A percentile compares a stretch with the other conserved stretches of the same genome.
Evolutionary conservation across 2,329 filamentous ascomycete genomes (phyloP).

Genomic region (Triangularia verruculosa): DNA sequence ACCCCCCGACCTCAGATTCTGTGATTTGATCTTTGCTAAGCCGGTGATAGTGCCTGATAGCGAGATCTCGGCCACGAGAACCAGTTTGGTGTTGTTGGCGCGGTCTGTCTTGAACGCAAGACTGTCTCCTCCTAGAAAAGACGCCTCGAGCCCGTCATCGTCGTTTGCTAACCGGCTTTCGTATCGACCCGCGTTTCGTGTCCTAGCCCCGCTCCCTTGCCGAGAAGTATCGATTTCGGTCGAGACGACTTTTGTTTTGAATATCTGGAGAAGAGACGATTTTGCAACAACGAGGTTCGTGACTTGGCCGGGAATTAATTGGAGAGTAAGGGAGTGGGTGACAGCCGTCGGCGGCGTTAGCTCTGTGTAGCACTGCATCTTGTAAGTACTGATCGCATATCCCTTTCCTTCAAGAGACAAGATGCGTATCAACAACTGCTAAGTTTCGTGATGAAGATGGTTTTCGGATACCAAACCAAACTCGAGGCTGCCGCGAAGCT

Average conservation of each 20-base stretch:
- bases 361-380: constrained; percentile 97
- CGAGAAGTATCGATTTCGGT: constrained; percentile 54
- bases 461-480: neutral
- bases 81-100: constrained; percentile 69
- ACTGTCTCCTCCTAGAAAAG: constrained; percentile 62
- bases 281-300: constrained; percentile 89
- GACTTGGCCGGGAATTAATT: constrained; percentile 71
- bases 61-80: constrained; percentile 79
- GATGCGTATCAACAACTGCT: neutral
- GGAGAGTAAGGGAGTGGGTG: constrained; percentile 76
- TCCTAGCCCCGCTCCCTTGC: constrained; percentile 31
- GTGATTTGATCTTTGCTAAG: constrained; percentile 71
- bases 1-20: constrained; percentile 72
- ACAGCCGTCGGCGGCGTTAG: constrained; percentile 91
- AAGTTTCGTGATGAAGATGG: neutral
- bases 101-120: constrained; percentile 61
- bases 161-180: constrained; percentile 54
- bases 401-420: constrained; percentile 15
- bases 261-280: constrained; percentile 90
- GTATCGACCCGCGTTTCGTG: constrained; percentile 45
- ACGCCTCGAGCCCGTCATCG: constrained; percentile 63
- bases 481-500: constrained; percentile 5
- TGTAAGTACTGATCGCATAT: constrained; percentile 29
- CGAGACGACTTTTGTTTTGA: constrained; percentile 66
- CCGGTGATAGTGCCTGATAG: constrained; percentile 83